Evolutionary conservation across 805 yeast species (phyloP), one percentile per base, ranked within the genome.

Genomic region (Lachancea sp.): DNA sequence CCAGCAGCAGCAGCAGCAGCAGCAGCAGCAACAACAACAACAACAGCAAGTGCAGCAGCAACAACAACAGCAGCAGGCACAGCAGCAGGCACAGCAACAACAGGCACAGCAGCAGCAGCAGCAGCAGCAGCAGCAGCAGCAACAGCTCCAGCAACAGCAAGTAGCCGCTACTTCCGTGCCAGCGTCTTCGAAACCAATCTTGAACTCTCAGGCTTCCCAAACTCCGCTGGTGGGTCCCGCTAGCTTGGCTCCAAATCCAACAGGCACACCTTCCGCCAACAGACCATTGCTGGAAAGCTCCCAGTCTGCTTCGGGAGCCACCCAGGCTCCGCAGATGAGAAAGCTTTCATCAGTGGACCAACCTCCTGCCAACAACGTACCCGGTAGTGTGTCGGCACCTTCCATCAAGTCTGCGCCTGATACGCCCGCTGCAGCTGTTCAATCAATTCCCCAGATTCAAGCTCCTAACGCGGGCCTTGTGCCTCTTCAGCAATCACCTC

Each of bases 91-190:
- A 22, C 38, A n/a, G 8, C 36, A 17, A 39, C 36, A 17, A 11
- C 42, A 30, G 12, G 35, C 22, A 31, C 36, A 17, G 16, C 42
- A 29, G 17, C 42, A 39, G 27, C 42, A 39, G 13, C 42, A 39
- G 27, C 50, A 38, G 35, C 54, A 42, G 38, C 50, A 36, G 33
- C 56, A 45, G 32, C 51, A 39, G 27, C 56, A 49, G 41, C 50
- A 47, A 22, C 46, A 38, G 25, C 48, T 41, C 27, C 50, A 22
- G 12, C 57, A 46, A 25, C 30, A 37, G n/a, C 40, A 37, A 15
- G 30, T 40, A 29, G 30, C 32, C 51, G 57, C 30, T 52, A 58
- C 49, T 19, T 4, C 54, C 33, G 31, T 36, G 19, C 31, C 41
- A 32, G 37, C 37, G 2, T 19, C 37, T 2, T 33, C 43, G 16